phyloP scores from a whole-genome alignment of 1,139 yeast genomes.

The Sugiyamaella paludigena region DNA sequence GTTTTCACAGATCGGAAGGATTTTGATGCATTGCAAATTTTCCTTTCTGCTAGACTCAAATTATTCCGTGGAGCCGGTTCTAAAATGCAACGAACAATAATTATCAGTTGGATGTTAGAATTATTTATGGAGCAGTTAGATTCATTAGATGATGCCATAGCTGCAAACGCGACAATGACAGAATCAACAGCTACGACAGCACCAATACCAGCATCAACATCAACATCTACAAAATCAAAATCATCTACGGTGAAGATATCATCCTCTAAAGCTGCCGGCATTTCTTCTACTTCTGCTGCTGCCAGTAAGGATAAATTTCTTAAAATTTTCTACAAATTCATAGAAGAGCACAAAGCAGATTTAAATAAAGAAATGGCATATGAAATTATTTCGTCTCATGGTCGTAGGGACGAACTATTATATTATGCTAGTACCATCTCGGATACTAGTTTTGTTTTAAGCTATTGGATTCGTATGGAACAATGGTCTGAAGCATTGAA shows the following conservation, averaged over 20 bases:
- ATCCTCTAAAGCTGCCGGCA: neutral
- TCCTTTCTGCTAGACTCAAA: conserved; percentile 54
- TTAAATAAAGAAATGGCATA: conserved; percentile 68
- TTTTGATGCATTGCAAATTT: conserved; percentile 51
- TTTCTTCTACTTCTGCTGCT: conserved; percentile 8
- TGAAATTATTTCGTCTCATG: conserved; percentile 66
- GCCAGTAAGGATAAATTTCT: conserved; percentile 27
- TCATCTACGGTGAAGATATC: neutral
- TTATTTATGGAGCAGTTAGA: conserved; percentile 53
- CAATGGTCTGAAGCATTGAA: conserved; percentile 74
- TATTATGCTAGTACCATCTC: conserved; percentile 65
- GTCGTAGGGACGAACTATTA: conserved; percentile 61
- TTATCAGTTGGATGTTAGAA: conserved; percentile 86
- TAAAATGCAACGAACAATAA: conserved; percentile 53
- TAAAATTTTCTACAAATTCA: conserved; percentile 50
- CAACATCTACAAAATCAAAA: neutral
- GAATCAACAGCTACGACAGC: neutral
- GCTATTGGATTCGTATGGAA: conserved; percentile 63
- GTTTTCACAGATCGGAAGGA: conserved; percentile 51
- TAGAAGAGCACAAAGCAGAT: conserved; percentile 46
- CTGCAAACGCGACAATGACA: conserved; percentile 22
- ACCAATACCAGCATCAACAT: neutral
- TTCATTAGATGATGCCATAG: conserved; percentile 44
- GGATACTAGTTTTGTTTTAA: conserved; percentile 67
- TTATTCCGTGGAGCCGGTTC: conserved; percentile 6